Base-by-base conservation (phyloP, 148 eudicot species). In the Dysphania ambrosioides region DNA sequence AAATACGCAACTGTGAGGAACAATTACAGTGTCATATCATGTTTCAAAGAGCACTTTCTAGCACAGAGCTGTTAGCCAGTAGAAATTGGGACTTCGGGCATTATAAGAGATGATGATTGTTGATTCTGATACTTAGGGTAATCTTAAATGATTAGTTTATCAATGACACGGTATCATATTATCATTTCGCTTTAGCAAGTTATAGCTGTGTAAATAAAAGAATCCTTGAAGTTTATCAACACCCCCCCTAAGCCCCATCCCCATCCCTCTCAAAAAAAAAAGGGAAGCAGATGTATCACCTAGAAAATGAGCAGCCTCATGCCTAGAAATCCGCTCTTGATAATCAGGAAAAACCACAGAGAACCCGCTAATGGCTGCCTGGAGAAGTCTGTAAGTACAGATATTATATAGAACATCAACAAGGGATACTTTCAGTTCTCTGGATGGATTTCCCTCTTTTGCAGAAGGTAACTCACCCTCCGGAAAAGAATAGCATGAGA, bases 291-390 rank as follows among this genome's bases (percentile, higher is more conserved):
- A 72, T 49, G 73, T 66, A 41, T 65, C 80, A 94, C 98, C 93
- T 77, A 94, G 79, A 77, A 94, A 94, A 72, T 94, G 98, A 73
- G 97, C 97, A 21, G 98, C 97, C 88, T 94, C 98, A 83, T 94
- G 98, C 79, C 90, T 87, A 79, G 93, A 90, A 79, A 90, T 83
- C 82, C 98, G 87, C 34, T 94, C 98, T 64, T 94, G 90, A 77
- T 94, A 91, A 81, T 94, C 98, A 75, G 97, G 93, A 66, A 92
- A 92, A 75, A 87, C 69, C 27, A 88, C 68, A 30, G 98, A 90
- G 79, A 91, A 94, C 70, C 87, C 87, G 69, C 89, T 82, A 58
- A 92, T 94, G 75, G 90, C 93, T 49, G 92, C 98, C 89, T 94
- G 98, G 71, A 94, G 98, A 88, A 94, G 97, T 83, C 98, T 94